Evolutionary conservation across 495 filamentous ascomycete genomes (phyloP), one percentile per base, ranked within the genome.

Genomic region (Penicillium lagena): DNA sequence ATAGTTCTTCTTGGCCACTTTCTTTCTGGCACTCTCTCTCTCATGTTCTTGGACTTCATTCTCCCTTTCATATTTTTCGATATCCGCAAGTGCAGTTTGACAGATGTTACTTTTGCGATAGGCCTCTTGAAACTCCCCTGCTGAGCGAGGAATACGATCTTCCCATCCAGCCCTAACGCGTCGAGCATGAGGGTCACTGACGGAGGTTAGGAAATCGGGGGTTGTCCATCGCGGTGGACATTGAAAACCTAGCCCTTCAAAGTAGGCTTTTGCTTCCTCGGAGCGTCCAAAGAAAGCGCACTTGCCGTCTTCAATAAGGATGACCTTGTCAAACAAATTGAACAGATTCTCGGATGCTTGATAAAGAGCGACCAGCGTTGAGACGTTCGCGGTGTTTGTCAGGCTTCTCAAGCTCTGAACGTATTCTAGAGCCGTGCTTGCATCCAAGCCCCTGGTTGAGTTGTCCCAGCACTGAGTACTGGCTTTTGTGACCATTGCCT

Each of bases 341-440:
- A 91, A 95, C 40, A 94, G 93, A 50, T 78, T 85, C 60, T 95
- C 86, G 4, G 80, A 83, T 0, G 88, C 88, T 54, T 94, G 88
- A 52, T 91, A 94, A 1, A 91, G 69, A 1, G 84, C 86, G 5
- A 89, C 87, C 38, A 90, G 88, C 0, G 86, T 90, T 14, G 81
- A 83, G 0, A 79, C 86, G 54, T 86, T 76, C 73, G 87, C 87
- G 39, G 90, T 75, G 55, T 89, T 82, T 28, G 87, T 89, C 64
- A 87, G 72, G 31, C 89, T 78, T 2, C 86, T 78, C 29, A 93
- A 74, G 0, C 84, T 86, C 58, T 88, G 87, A 48, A 74, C 63
- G 33, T 66, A 72, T 29, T 89, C 85, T 27, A 94, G 75, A 0
- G 89, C 89, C 1, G 88, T 94, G 3, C 80, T 85, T 6, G 86